phyloP scores from a whole-genome alignment of 768 basidiomycete species.

The Mycena metata region DNA sequence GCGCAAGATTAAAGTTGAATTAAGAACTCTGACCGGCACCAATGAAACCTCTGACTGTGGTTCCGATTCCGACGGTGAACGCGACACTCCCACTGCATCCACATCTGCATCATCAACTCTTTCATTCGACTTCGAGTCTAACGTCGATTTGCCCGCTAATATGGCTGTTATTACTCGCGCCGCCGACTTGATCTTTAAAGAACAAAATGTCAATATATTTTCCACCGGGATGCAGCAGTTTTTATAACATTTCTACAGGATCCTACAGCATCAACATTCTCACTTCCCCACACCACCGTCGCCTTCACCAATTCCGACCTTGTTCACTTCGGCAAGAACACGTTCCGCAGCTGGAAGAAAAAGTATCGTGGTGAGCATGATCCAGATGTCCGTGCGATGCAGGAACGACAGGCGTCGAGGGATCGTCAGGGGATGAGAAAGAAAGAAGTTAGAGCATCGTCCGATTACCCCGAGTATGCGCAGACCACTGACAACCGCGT shows the following conservation, averaged over 20 bases:
- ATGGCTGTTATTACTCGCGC: not conserved
- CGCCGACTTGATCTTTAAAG: not conserved
- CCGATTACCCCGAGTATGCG: too few relatives aligned
- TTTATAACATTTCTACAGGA: not conserved
- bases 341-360: not conserved
- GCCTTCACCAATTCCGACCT: not conserved
- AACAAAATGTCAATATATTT: conserved; percentile 3
- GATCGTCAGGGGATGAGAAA: not conserved
- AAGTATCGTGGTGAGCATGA: not conserved
- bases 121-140: not conserved
- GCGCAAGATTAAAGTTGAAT: not conserved
- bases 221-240: not conserved
- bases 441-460: not conserved
- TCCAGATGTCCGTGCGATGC: not conserved
- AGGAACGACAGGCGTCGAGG: not conserved
- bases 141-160: not conserved
- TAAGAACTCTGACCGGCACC: not conserved
- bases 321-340: not conserved
- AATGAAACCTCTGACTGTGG: too few relatives aligned
- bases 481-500: not conserved
- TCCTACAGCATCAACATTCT: not conserved
- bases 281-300: not conserved
- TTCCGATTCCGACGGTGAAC: not conserved
- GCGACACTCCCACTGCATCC: not conserved
- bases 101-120: not conserved